Evolutionary conservation across 106 monocot genomes (phyloP), one percentile per base, ranked within the genome.

Genomic region (Chionographis japonica): DNA sequence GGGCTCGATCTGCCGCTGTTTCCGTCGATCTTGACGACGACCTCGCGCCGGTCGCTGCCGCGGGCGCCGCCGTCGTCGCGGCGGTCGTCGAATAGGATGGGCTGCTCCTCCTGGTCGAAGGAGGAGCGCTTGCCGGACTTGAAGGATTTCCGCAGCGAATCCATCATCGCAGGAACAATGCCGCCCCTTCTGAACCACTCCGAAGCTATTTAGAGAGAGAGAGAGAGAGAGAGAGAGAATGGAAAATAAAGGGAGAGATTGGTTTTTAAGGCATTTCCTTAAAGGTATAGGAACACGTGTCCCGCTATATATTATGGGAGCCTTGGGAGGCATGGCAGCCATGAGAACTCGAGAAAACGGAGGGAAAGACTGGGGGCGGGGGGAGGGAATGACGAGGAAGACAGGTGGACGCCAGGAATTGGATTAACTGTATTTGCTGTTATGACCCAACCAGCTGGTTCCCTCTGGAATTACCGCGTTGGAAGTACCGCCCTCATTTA

Each of bases 61-160:
- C 42, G 10, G n/a, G 4, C 42, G 12, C 6, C 50, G 62, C 36
- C 8, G 20, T 40, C 69, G 56, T 42, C 49, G 43, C 11, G 12
- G 19, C 50, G 37, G 66, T 46, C 67, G 52, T 77, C 17, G 56
- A 38, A 35, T 76, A 85, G 81, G 53, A 85, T 79, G 16, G 76
- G 76, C n/a, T 72, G 79, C 35, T 73, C 17, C 52, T 89, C 81
- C 69, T 68, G 69, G 40, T 75, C 27, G 38, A 62, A 61, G 27
- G 64, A 40, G 55, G 80, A 54, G 51, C 53, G 54, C 67, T 62
- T 73, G 50, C 56, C 68, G 54, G 81, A 54, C 60, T 76, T 80
- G 75, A 84, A 78, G 43, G 88, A 84, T 52, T 56, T 67, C 56
- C 77, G 63, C 8, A 80, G 6, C 4, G 77, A 60, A 40, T 87